These are phyloP conservation scores for Sedum album DNA, from an alignment of 164 flowering plant genomes.

Conservation along the genomic window DNA sequence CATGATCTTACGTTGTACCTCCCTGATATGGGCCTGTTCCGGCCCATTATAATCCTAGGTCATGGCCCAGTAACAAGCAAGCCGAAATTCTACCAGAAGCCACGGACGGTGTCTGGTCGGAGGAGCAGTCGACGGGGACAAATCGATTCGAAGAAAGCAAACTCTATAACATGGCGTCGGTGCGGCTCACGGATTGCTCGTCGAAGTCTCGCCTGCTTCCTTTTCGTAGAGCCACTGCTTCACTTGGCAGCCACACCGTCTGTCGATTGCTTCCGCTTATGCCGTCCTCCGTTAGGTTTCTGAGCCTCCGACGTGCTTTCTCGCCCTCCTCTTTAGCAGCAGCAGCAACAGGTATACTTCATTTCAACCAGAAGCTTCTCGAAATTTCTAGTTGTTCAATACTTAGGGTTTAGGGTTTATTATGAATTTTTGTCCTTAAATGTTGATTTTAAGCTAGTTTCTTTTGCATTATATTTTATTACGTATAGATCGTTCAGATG, in stretches of 20 bases:
- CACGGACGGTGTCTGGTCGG: no score
- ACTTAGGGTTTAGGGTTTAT: not conserved
- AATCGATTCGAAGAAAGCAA: no score
- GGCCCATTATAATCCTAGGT: no score
- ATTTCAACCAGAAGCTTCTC: not conserved
- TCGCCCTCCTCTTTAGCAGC: not conserved
- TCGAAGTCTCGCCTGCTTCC: not conserved
- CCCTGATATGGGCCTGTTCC: no score
- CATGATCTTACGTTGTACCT: no score
- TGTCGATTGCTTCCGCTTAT: not conserved
- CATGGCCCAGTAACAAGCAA: no score
- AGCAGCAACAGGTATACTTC: not conserved
- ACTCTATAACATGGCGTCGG: not conserved
- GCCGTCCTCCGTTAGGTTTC: not conserved
- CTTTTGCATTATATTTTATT: no score
- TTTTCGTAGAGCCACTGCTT: not conserved
- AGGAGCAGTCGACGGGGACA: no score
- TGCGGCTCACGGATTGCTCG: conserved; percentile 1
- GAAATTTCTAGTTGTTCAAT: not conserved
- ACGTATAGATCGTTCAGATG: conserved; percentile 27
- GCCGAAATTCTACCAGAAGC: no score
- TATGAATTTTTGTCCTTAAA: not conserved
- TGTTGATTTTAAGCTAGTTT: no score
- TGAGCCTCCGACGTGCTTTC: not conserved
- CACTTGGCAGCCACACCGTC: not conserved